These are phyloP conservation scores for Fusarium illudens DNA, from an alignment of 2,329 filamentous ascomycete genomes.

Conservation along the genomic window DNA sequence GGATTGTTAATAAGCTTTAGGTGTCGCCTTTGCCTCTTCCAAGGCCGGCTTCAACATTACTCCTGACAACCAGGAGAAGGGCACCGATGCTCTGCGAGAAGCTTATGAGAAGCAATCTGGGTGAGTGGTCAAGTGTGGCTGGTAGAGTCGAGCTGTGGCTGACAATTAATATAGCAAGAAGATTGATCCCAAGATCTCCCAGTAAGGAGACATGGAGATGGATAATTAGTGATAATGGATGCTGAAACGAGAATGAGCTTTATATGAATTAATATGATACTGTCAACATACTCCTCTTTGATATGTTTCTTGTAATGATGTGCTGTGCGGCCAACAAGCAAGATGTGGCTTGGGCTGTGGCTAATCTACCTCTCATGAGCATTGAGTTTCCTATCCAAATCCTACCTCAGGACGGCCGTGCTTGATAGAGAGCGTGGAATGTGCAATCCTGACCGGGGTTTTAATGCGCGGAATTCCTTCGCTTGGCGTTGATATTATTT, in stretches of 20 bases:
- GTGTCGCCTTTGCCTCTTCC: slow-evolving; percentile 43
- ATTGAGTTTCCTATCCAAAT: not conserved
- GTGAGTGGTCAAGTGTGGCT: slow-evolving; percentile 37
- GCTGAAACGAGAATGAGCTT: slow-evolving; percentile 15
- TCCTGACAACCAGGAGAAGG: slow-evolving; percentile 50
- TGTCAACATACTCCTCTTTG: not conserved
- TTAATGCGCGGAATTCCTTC: not conserved
- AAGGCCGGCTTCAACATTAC: slow-evolving; percentile 49
- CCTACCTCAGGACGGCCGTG: not conserved
- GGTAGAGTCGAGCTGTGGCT: not conserved
- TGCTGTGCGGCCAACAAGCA: not conserved
- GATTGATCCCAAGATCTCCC: slow-evolving; percentile 46
- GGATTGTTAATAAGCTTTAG: slow-evolving; percentile 28
- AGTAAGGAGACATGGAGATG: slow-evolving; percentile 38
- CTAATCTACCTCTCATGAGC: not conserved
- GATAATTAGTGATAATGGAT: slow-evolving; percentile 19
- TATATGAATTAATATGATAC: slow-evolving; percentile 32
- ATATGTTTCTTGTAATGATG: not conserved
- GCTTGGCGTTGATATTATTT: not conserved
- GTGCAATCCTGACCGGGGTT: not conserved
- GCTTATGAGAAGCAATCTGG: slow-evolving; percentile 50
- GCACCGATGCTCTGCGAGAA: slow-evolving; percentile 48
- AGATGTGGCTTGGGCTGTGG: not conserved
- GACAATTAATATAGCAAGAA: slow-evolving; percentile 28
- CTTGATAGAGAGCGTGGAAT: not conserved